A percentile compares a stretch with the other conserved stretches of the same genome.
These are phyloP conservation scores for Quercus glauca DNA, from an alignment of 306 rosid species.

Conservation along the genomic window DNA sequence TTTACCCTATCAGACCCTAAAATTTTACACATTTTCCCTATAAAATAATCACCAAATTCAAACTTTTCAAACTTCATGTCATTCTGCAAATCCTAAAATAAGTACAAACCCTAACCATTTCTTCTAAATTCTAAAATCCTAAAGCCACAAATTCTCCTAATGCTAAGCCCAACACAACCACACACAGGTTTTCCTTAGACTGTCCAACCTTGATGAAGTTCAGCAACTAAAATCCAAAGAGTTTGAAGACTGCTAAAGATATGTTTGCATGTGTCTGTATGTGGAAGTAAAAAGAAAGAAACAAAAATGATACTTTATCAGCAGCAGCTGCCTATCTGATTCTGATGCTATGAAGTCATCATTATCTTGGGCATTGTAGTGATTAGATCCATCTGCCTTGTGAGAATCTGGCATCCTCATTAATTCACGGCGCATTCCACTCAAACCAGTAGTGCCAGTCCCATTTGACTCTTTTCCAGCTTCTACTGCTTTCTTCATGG, in stretches of 20 bases:
- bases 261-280: neutral
- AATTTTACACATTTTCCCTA: no score
- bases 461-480: conserved; percentile 51
- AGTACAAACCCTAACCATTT: no score
- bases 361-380: conserved; percentile 46
- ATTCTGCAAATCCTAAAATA: no score
- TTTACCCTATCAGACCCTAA: no score
- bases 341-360: conserved; percentile 89
- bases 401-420: conserved; percentile 78
- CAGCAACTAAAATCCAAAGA: neutral
- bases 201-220: neutral
- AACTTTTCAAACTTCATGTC: no score
- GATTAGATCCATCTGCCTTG: conserved; percentile 51
- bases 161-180: no score
- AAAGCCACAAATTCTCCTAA: no score
- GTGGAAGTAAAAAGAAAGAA: neutral
- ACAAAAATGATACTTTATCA: conserved; percentile 59
- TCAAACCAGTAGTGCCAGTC: conserved; percentile 37
- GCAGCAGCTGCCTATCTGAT: conserved; percentile 93
- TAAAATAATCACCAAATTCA: no score
- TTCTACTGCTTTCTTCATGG: conserved; percentile 60
- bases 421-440: conserved; percentile 76
- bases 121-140: no score
- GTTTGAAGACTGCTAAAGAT: neutral
- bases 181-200: no score